phyloP scores from a whole-genome alignment of 768 basidiomycete species.

The Suillus occidentalis region DNA sequence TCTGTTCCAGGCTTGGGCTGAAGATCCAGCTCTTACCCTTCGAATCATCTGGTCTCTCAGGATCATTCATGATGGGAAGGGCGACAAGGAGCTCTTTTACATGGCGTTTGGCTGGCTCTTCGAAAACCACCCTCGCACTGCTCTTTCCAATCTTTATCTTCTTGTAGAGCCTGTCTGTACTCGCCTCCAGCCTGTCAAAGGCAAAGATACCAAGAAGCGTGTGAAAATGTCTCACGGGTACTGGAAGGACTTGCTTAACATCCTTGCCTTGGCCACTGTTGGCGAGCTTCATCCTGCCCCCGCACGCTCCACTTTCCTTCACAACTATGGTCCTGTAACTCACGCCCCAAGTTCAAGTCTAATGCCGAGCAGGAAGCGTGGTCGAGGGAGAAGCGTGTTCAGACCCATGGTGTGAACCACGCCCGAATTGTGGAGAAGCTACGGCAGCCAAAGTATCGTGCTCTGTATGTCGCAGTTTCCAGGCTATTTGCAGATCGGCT shows the following conservation, averaged over 20 bases:
- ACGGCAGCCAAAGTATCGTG: slow-evolving; percentile 50
- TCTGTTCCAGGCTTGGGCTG: slow-evolving; percentile 54
- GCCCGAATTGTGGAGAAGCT: slow-evolving; percentile 43
- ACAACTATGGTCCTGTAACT: slow-evolving; percentile 19
- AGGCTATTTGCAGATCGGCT: slow-evolving; percentile 59
- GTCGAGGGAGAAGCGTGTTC: slow-evolving; percentile 18
- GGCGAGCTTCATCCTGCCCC: slow-evolving; percentile 41
- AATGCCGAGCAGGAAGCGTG: slow-evolving; percentile 26
- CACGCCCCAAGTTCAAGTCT: slow-evolving; percentile 26
- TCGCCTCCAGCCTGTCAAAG: slow-evolving; percentile 23
- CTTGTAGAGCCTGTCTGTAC: slow-evolving; percentile 54
- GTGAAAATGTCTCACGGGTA: slow-evolving; percentile 51
- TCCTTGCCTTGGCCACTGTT: slow-evolving; percentile 57
- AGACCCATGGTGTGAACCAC: slow-evolving; percentile 31
- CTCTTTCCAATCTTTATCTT: slow-evolving; percentile 56
- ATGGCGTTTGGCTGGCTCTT: slow-evolving; percentile 70
- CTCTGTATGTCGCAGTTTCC: slow-evolving; percentile 62
- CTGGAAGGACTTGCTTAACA: slow-evolving; percentile 76
- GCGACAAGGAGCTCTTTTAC: slow-evolving; percentile 62
- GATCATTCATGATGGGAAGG: slow-evolving; percentile 71
- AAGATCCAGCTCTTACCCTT: slow-evolving; percentile 58
- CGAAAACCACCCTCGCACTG: slow-evolving; percentile 66
- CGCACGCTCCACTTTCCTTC: slow-evolving; percentile 24
- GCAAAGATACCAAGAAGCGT: slow-evolving; percentile 20
- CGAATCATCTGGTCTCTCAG: slow-evolving; percentile 66